Percentiles rank a stretch among this genome's conserved stretches.
Conservation (phyloP, 192 early-diverging fungal species). For the Tieghemiomyces parasiticus region DNA sequence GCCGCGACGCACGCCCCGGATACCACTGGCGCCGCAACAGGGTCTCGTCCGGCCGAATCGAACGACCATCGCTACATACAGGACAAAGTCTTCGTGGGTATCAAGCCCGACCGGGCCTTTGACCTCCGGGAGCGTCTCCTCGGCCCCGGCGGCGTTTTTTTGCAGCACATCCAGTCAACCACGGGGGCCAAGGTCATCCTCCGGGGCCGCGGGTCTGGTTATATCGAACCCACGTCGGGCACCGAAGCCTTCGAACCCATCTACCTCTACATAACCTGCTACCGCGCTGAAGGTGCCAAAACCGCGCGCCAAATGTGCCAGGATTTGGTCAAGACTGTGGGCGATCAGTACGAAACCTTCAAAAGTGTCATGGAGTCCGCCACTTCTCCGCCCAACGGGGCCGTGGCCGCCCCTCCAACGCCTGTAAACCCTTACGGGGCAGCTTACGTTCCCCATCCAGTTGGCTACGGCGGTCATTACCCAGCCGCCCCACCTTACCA, state of each 20-base stretch:
- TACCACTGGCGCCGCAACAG: too few relatives aligned
- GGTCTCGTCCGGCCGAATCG: too few relatives aligned
- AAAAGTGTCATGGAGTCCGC: slow-evolving; percentile 11
- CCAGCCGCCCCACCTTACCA: too few relatives aligned
- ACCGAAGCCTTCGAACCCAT: slow-evolving; percentile 60
- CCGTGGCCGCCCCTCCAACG: too few relatives aligned
- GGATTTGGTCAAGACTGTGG: slow-evolving; percentile 67
- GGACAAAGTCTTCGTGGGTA: slow-evolving; percentile 57
- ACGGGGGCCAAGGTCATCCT: slow-evolving; percentile 65
- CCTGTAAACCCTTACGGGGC: too few relatives aligned
- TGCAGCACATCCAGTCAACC: slow-evolving; percentile 76
- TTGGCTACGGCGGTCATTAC: too few relatives aligned
- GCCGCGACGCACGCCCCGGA: too few relatives aligned
- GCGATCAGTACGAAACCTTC: slow-evolving; percentile 47
- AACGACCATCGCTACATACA: slow-evolving; percentile 20
- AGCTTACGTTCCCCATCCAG: too few relatives aligned
- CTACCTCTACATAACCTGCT: slow-evolving; percentile 61
- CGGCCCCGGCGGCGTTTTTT: slow-evolving; percentile 57
- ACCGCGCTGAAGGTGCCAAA: slow-evolving; percentile 45
- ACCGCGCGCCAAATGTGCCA: slow-evolving; percentile 50
- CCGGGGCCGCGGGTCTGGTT: slow-evolving; percentile 75
- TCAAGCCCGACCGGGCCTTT: slow-evolving; percentile 58
- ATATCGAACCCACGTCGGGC: slow-evolving; percentile 41
- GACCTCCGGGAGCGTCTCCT: slow-evolving; percentile 78
- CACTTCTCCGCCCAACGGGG: too few relatives aligned